Conservation (phyloP, 1,139 yeast genomes). For the Dujonia santamariae region DNA sequence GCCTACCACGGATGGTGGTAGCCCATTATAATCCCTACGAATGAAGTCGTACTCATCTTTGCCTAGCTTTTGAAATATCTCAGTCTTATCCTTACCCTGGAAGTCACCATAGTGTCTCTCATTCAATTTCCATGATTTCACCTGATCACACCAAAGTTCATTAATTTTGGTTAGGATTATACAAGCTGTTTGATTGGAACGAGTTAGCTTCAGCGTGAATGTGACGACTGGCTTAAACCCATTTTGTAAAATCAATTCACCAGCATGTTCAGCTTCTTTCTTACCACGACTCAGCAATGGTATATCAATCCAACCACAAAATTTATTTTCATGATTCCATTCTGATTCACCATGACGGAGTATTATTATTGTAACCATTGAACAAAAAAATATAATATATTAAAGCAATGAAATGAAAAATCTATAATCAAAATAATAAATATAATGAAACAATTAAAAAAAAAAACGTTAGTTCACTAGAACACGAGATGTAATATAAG, state of each 20-base stretch:
- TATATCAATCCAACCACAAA: conserved; percentile 86
- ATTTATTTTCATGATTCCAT: conserved; percentile 66
- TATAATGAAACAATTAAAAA: too few species aligned
- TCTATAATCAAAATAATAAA: background rate
- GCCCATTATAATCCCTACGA: conserved; percentile 65
- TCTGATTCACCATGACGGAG: conserved; percentile 77
- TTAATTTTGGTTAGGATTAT: conserved; percentile 50
- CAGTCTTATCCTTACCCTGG: conserved; percentile 66
- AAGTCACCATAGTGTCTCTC: conserved; percentile 78
- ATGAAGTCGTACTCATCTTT: conserved; percentile 60
- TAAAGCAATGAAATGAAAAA: too few species aligned
- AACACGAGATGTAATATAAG: background rate
- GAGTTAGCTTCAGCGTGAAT: conserved; percentile 61
- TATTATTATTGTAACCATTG: conserved; percentile 37
- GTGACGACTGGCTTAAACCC: conserved; percentile 49
- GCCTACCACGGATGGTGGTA: conserved; percentile 53
- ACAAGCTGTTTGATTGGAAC: conserved; percentile 67
- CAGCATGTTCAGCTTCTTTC: conserved; percentile 61
- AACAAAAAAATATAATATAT: background rate
- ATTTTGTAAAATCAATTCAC: conserved; percentile 42
- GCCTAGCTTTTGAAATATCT: conserved; percentile 51
- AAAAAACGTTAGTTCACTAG: background rate
- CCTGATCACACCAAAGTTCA: conserved; percentile 45
- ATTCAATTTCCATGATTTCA: conserved; percentile 67
- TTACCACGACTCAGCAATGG: conserved; percentile 59